Base-by-base conservation (phyloP, 1,284 basidiomycete species). In the Erythrobasidium hasegawianum region DNA sequence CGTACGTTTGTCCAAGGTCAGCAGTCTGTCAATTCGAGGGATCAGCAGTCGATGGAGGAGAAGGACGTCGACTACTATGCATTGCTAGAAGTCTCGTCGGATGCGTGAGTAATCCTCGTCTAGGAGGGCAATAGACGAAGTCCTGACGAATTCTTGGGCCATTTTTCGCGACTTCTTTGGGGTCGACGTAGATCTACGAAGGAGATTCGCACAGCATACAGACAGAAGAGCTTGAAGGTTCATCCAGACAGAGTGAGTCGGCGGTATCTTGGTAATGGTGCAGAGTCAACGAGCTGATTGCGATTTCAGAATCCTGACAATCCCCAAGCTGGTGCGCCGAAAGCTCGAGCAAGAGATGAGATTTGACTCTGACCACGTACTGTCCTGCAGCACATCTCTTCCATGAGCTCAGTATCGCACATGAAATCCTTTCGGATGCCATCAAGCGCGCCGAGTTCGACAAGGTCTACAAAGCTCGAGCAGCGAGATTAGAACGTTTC, bases 171-270 rank as follows among this genome's bases (percentile, higher is more conserved):
- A 26, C 61, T 56, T 27, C 20, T 24, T 57, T 33, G n/a, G n/a
- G 13, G 33, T 26, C 24, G 27, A 50, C 9, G 16, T 29, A 57
- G 62, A 3, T 29, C 50, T 26, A 45, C 62, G 10, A 62, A 69
- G 24, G 72, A 75, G 62, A 73, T 74, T 40, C 58, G 61, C 22
- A 68, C 68, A 0, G 70, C 71, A 2, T 73, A 70, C 64, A 57
- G 71, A 13, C 68, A 70, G 22, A 57, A 69, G 13, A 71, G 69
- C 1, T 69, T 74, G 55, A 72, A 72, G 43, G 72, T 73, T 39
- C 71, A 72, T 60, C 72, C 72, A 2, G 72, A 72, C 54, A 68
- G 72, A 24, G 72, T 71, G 47, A 55, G 70, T 59, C 27, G 33
- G 16, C 16, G 24, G 16, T 7, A 3, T 7, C 8, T 16, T 18